phyloP scores from a whole-genome alignment of 495 filamentous ascomycete genomes.

The Penicillium verhagenii region DNA sequence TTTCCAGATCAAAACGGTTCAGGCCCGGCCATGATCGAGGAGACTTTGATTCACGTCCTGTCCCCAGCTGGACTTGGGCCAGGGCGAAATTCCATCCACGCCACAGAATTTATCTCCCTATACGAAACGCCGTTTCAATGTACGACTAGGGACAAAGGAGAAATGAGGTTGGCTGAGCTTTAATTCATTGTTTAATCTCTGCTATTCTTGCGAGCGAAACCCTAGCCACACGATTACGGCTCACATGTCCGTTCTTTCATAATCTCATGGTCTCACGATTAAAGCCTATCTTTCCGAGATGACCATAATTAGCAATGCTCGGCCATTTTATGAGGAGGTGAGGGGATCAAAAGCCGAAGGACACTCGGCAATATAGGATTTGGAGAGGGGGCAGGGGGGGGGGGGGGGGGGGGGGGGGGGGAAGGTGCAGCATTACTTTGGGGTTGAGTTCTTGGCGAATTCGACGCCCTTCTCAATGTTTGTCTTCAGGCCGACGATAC shows the following conservation, averaged over 20 bases:
- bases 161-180: background rate
- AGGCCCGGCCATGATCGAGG: constrained; percentile 50
- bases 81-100: background rate
- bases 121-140: background rate
- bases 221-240: background rate
- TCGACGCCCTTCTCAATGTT: constrained; percentile 93
- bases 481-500: constrained; percentile 72
- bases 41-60: background rate
- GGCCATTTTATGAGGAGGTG: constrained; percentile 8
- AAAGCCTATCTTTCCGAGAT: constrained; percentile 49
- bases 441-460: constrained; percentile 80
- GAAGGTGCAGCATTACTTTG: constrained; percentile 55
- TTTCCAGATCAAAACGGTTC: constrained; percentile 91
- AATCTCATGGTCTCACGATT: constrained; percentile 32
- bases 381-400: background rate
- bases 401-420: constrained; percentile 21
- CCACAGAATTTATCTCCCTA: background rate
- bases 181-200: background rate
- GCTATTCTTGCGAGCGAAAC: background rate
- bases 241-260: constrained; percentile 24
- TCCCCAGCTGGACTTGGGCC: constrained; percentile 7
- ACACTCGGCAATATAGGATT: background rate
- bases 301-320: constrained; percentile 43
- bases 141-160: background rate
- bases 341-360: background rate